Evolutionary conservation across 257 asterid species (phyloP), one percentile per base, ranked within the genome.

Genomic region (Gentiana straminea): DNA sequence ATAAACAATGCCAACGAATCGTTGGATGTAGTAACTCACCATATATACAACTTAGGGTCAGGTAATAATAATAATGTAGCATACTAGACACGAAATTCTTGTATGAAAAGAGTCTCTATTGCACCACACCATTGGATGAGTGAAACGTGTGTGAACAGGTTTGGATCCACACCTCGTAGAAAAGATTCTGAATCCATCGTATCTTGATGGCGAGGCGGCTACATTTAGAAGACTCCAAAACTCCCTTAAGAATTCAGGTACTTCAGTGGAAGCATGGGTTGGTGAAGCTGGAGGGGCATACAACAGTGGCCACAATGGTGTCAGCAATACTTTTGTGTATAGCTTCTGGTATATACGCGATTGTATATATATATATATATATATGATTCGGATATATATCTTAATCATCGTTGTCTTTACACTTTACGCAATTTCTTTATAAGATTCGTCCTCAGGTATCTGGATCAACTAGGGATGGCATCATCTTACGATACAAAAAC

Each of bases 211-310:
- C 34, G 83, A 70, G 60, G 82, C 68, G 1, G 61, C 43, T 35
- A 72, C 73, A 54, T 80, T 80, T 55, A 62, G 49, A 53, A 57
- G 55, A 61, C 80, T 86, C 50, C 68, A 71, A 15, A 51, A 68
- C 35, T 5, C 65, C 1, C 57, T 86, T 56, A 69, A 63, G 64
- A 57, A 54, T 11, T 78, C 95, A 2, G 59, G 38, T 44, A 76
- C 69, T 65, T 45, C 70, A 1, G 89, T 76, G 2, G 49, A 63
- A 15, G 81, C 84, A 4, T 85, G 94, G 92, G 92, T 85, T 71
- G 82, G 92, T 43, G 94, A 85, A 70, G 68, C 89, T 7, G 94
- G 94, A 59, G 92, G 94, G 7, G 86, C 84, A 9, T 82, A 70
- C 59, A 78, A 70, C 67, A 85, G 95, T 3, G 95, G 95, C 8